Base-by-base conservation (phyloP, 1,139 yeast species). In the Lodderomyces theae region DNA sequence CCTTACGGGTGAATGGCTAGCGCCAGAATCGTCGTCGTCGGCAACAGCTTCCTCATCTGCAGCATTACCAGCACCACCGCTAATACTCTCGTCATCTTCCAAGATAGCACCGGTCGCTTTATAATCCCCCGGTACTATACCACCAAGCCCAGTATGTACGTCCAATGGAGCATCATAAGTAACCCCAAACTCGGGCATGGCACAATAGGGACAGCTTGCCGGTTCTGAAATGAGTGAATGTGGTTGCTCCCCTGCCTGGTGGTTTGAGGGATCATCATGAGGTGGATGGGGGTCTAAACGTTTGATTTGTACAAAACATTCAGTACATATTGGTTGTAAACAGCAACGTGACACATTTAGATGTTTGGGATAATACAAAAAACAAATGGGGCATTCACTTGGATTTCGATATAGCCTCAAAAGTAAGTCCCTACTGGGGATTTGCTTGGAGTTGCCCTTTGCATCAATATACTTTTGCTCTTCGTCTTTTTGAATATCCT, bases 211-310 rank as follows among this genome's bases (percentile, higher is more conserved):
- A 59, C 98, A 92, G 51, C 79, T 77, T 2, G 96, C 92, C 0
- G 94, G 85, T 54, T 89, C 97, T 9, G 95, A 82, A 3, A 86
- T 83, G 44, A 89, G 69, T 29, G 81, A 72, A 42, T 82, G 80
- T 13, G 88, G 86, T 43, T 64, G 54, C 31, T 58, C 59, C 10
- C 39, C 41, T 23, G 52, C 56, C 26, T 63, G 61, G 17, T 58
- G 60, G 36, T 53, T 54, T 5, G 57, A 58, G 12, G 53, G 53
- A 40, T 63, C 80, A 47, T 85, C 94, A 57, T 87, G 95, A 0
- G 97, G 96, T 26, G 90, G 87, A 61, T 90, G 97, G 0, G 98
- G 97, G n/a, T 88, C 95, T 21, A 85, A 71, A 44, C 98, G 74
- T 60, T 86, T 89, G 58, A 92, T 89, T 60, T 90, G 97, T 7